These are phyloP conservation scores for Sherardia arvensis DNA, from an alignment of 257 asterid genomes.

Conservation along the genomic window DNA sequence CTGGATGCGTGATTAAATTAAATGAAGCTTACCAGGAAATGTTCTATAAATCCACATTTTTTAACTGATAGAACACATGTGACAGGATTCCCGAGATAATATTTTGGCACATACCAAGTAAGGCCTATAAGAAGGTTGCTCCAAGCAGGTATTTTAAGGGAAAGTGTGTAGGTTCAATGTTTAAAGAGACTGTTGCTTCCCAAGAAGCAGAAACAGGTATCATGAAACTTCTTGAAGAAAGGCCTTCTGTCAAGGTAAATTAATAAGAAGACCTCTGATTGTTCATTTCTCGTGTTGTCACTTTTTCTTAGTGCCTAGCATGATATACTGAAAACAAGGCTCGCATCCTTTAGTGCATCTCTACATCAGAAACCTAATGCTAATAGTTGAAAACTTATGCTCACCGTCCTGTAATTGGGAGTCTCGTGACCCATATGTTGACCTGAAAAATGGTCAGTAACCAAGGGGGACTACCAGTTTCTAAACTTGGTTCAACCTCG, in stretches of 20 bases:
- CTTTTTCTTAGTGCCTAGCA: not conserved
- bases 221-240: slow-evolving; percentile 59
- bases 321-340: not conserved
- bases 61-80: slow-evolving; percentile 1
- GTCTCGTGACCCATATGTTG: not conserved
- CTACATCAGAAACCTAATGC: not conserved
- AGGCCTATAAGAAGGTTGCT: slow-evolving; percentile 46
- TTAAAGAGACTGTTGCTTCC: slow-evolving; percentile 61
- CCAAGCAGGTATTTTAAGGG: slow-evolving; percentile 17
- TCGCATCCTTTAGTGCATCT: not conserved
- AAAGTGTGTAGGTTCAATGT: slow-evolving; percentile 72
- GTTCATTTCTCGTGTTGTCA: not conserved
- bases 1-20: too few relatives aligned
- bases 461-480: too few relatives aligned
- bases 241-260: slow-evolving; percentile 66
- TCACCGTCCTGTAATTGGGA: not conserved
- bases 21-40: not conserved
- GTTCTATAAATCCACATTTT: not conserved
- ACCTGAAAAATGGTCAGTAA: not conserved
- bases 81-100: slow-evolving; percentile 70
- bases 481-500: too few relatives aligned
- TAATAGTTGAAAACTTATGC: not conserved
- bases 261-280: not conserved
- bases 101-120: slow-evolving; percentile 87
- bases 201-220: slow-evolving; percentile 88